Base-by-base conservation (phyloP, 768 basidiomycete genomes). In the Mrakia frigida region DNA sequence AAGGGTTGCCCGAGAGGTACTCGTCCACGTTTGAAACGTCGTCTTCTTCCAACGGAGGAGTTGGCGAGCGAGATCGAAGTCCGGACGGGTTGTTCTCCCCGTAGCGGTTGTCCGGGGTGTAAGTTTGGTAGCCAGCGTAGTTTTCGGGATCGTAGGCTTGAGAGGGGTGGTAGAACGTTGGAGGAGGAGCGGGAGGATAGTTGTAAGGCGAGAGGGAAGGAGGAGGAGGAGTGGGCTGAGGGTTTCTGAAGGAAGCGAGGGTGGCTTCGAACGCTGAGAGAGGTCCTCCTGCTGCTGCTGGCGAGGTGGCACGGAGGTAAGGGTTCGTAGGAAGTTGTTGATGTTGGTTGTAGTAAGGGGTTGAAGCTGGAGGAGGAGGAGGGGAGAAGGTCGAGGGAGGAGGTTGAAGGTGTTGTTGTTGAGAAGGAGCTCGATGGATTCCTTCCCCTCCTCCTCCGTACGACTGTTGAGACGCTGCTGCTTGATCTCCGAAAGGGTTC, bases 1-100 rank as follows among this genome's bases (percentile, higher is more conserved):
- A 76, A 78, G 80, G n/a, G 79, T 79, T 1, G 77, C 79, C 41
- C 79, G 81, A 53, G 80, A 80, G 41, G 50, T 31, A 53, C 0
- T 43, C 60, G 50, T 73, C 39, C 1, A 59, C 41, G 50, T 31
- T 50, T n/a, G 52, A 56, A 13, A 70, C 37, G 76, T 77, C 76
- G n/a, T 77, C 76, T 33, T 73, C 76, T 21, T 73, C 72, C 28
- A 77, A 67, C 50, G 71, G 72, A 18, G 76, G 76, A 23, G 76
- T 77, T 2, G 76, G 72, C 13, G 76, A 77, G 9, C 76, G 46
- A 25, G 72, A 73, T 25, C 74, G 68, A 14, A 75, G 37, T 0
- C 74, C 67, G 5, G 74, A 69, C 0, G 74, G 68, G 28, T 70
- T 68, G 68, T 70, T 70, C 37, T 75, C 68, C 7, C 65, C 65